Evolutionary conservation across 164 flowering plant species (phyloP), one percentile per base, ranked within the genome.

Genomic region (Vitis rotundifolia): DNA sequence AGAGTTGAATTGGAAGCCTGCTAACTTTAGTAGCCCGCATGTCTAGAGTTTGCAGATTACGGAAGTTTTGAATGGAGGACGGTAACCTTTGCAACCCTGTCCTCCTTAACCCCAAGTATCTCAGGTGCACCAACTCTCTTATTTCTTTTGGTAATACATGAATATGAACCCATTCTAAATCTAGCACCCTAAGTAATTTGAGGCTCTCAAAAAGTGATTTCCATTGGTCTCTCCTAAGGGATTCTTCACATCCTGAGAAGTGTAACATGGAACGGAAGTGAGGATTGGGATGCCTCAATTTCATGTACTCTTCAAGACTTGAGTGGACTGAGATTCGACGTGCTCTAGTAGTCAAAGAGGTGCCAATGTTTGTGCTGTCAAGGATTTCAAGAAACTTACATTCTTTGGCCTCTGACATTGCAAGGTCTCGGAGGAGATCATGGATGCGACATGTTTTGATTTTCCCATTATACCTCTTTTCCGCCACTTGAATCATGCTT

Each of bases 361-460:
- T 37, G 44, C 3, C 44, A 67, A 67, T 55, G 37, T 15, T 50
- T 13, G 14, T 11, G 14, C 50, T 15, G 5, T 37, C 44, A 49
- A 2, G 9, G 14, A 63, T 28, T 11, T 26, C 55, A 37, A 60
- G 22, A 54, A 72, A 71, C 5, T 54, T 71, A 0, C 63, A 64
- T 22, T 73, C 70, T 26, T 60, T 22, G 9, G 69, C 67, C 64
- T 70, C 60, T 9, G 1, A 48, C 15, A 67, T 5, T 48, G 49
- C 12, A 4, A 76, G 52, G 2, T 70, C 75, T 9, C 75, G 29
- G 9, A 76, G 3, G 5, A 70, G 51, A 56, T 68, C 68, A 68
- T 79, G 77, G 3, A 76, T n/a, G 0, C 44, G 14, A 47, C 69
- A 73, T 3, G 53, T 0, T 50, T 50, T 50, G 13, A 50, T 13